Percentiles rank a stretch among this genome's conserved stretches.
phyloP scores from a whole-genome alignment of 495 filamentous ascomycete species.

The Aspergillus steynii region DNA sequence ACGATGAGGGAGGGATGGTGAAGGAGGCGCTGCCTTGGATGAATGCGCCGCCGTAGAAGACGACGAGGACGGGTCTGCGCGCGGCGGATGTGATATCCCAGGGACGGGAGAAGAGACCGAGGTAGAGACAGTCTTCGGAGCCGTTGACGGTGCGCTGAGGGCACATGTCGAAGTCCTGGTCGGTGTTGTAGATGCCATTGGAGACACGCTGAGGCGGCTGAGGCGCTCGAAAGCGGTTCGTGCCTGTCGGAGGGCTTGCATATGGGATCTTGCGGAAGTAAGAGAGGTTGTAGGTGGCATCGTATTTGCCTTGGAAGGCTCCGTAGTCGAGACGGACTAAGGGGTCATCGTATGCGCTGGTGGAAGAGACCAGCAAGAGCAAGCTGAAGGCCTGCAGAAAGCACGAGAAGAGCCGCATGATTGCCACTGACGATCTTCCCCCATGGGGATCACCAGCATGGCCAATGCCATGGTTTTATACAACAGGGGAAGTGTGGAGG shows the following conservation, averaged over 20 bases:
- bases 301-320: slow-evolving; percentile 59
- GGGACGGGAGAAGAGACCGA: slow-evolving; percentile 58
- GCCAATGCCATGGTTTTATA: neutral
- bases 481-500: neutral
- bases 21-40: slow-evolving; percentile 58
- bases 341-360: slow-evolving; percentile 26
- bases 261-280: slow-evolving; percentile 61
- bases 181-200: slow-evolving; percentile 55
- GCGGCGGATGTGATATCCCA: slow-evolving; percentile 41
- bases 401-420: slow-evolving; percentile 11
- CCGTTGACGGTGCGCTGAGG: slow-evolving; percentile 59
- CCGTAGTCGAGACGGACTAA: slow-evolving; percentile 52
- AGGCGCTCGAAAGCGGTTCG: slow-evolving; percentile 57
- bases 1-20: slow-evolving; percentile 53
- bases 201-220: slow-evolving; percentile 49
- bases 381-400: neutral
- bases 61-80: slow-evolving; percentile 55
- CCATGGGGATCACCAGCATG: neutral
- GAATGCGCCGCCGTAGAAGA: slow-evolving; percentile 64
- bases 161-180: slow-evolving; percentile 58
- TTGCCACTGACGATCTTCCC: neutral
- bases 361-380: slow-evolving; percentile 12
- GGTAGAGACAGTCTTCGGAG: slow-evolving; percentile 62
- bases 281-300: slow-evolving; percentile 48
- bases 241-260: slow-evolving; percentile 55